These are phyloP conservation scores for Aspergillus vadensis DNA, from an alignment of 2,329 filamentous ascomycete species.

Conservation along the genomic window DNA sequence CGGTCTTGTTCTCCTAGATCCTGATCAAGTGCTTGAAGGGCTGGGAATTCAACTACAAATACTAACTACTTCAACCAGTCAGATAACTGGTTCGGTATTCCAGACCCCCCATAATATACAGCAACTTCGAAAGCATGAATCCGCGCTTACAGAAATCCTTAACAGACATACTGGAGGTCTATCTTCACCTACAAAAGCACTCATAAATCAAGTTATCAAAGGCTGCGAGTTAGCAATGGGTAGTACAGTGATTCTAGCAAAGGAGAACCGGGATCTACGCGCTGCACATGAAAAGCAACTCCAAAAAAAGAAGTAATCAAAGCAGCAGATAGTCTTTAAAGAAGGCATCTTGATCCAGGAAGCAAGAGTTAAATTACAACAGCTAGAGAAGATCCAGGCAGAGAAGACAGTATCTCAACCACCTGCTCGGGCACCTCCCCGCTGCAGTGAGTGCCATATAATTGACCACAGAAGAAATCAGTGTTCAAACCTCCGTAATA, in stretches of 20 bases:
- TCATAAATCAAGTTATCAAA: background rate
- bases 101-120: background rate
- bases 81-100: background rate
- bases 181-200: background rate
- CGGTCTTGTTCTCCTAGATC: background rate
- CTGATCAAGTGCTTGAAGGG: background rate
- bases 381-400: no score
- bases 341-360: no score
- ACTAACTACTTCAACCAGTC: background rate
- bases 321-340: no score
- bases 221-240: rapidly evolving
- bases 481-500: no score
- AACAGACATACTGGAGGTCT: background rate
- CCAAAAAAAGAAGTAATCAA: no score
- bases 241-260: no score
- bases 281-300: no score
- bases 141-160: background rate
- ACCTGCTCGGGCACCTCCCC: no score
- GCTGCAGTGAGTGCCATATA: no score
- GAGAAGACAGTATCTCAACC: rapidly evolving
- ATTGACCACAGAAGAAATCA: no score
- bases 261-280: no score
- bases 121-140: background rate
- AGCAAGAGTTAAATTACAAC: no score
- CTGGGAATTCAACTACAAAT: background rate